A percentile compares a stretch with the other conserved stretches of the same genome.
phyloP scores from a whole-genome alignment of 2,329 filamentous ascomycete genomes.

The Chaetomium sp. region DNA sequence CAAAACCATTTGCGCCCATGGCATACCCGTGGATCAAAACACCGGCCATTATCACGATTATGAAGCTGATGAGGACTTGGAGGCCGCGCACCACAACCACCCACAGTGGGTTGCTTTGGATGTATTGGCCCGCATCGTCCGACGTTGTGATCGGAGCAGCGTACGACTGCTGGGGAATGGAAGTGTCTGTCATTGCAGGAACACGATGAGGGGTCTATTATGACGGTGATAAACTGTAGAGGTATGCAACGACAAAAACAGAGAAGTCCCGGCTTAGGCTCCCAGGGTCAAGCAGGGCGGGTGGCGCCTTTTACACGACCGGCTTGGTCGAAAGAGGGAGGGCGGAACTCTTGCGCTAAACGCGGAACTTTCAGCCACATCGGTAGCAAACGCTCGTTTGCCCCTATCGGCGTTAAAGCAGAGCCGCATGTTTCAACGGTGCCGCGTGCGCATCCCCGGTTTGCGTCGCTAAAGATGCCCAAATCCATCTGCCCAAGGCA shows the following conservation, averaged over 20 bases:
- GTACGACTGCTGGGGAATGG: constrained; percentile 1
- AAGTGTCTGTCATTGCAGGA: constrained; percentile 4
- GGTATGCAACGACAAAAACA: too few relatives aligned
- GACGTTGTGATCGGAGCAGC: background rate
- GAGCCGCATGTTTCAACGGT: background rate
- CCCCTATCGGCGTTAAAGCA: background rate
- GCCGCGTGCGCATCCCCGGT: background rate
- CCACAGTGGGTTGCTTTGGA: constrained; percentile 25
- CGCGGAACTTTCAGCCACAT: too few relatives aligned
- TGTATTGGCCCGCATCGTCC: constrained; percentile 13
- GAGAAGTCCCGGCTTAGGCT: too few relatives aligned
- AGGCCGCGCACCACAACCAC: constrained; percentile 25
- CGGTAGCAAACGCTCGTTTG: too few relatives aligned
- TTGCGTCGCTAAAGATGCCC: background rate
- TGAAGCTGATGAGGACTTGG: constrained; percentile 25
- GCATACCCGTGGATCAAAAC: constrained; percentile 28
- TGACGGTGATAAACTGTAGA: background rate
- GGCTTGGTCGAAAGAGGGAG: too few relatives aligned
- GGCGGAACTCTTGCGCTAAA: too few relatives aligned
- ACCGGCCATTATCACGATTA: constrained; percentile 25
- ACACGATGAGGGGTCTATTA: background rate
- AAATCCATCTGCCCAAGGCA: constrained; percentile 4
- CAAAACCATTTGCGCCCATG: constrained; percentile 24
- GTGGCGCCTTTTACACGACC: too few relatives aligned
- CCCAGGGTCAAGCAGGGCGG: too few relatives aligned